A percentile compares a stretch with the other conserved stretches of the same genome.
phyloP scores from a whole-genome alignment of 73 alveolate genomes.

The Durusdinium trenchii region DNA sequence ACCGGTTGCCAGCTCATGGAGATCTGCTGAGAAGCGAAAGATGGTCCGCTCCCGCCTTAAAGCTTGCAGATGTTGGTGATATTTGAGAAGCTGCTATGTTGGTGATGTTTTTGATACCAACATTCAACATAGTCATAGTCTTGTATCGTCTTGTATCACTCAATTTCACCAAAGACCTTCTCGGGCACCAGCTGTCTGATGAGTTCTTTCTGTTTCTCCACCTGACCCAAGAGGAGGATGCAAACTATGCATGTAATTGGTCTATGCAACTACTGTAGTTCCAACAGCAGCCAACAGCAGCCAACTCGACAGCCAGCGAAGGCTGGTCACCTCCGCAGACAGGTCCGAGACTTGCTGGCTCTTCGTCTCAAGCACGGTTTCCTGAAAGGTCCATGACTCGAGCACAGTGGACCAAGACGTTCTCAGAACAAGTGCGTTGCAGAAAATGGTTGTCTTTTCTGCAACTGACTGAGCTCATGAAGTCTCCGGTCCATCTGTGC shows the following conservation, averaged over 20 bases:
- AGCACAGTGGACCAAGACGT: too few species aligned
- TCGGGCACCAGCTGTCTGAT: conserved; percentile 46
- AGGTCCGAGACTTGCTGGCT: conserved; percentile 28
- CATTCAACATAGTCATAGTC: background rate
- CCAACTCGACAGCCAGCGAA: too few species aligned
- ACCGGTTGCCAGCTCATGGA: conserved; percentile 64
- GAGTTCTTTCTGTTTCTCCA: conserved; percentile 73
- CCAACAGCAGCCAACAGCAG: too few species aligned
- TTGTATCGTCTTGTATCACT: too few species aligned
- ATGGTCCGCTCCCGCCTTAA: conserved; percentile 75
- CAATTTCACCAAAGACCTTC: too few species aligned
- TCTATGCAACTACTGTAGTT: too few species aligned
- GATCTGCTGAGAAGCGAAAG: conserved; percentile 70
- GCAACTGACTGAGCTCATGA: background rate
- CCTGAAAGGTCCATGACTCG: background rate
- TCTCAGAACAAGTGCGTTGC: background rate
- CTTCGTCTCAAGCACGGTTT: conserved; percentile 58
- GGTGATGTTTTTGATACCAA: background rate
- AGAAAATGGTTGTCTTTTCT: background rate
- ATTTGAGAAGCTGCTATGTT: background rate
- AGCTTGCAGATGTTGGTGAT: too few species aligned
- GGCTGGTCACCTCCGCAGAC: conserved; percentile 24
- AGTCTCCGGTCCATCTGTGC: conserved; percentile 61
- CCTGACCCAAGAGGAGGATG: too few species aligned
- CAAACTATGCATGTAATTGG: too few species aligned